Evolutionary conservation across 2,329 filamentous ascomycete species (phyloP).

Genomic region (Pyrenochaeta sp.): DNA sequence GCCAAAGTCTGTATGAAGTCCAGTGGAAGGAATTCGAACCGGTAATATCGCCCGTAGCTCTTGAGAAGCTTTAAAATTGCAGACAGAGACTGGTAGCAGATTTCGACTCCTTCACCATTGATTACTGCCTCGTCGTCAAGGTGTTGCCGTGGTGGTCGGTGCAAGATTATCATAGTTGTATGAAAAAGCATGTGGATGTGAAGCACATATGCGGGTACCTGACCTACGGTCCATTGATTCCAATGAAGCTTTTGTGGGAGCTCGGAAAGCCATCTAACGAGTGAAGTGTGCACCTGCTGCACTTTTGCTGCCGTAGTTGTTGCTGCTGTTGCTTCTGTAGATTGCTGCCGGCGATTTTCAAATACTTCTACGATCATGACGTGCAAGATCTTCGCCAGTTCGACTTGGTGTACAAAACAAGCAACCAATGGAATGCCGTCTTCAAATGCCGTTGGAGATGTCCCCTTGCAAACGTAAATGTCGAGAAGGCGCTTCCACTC

Average conservation of each 20-base stretch:
- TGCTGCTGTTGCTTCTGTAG: conserved; percentile 16
- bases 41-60: conserved; percentile 56
- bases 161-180: conserved; percentile 62
- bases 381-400: conserved; percentile 60
- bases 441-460: conserved; percentile 58
- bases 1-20: not conserved
- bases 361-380: conserved; percentile 62
- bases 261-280: conserved; percentile 58
- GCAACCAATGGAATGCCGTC: conserved; percentile 55
- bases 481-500: conserved; percentile 60
- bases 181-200: conserved; percentile 62
- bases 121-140: conserved; percentile 53
- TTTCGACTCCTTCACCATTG: conserved; percentile 58
- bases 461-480: conserved; percentile 53
- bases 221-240: conserved; percentile 61
- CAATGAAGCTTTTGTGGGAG: conserved; percentile 60
- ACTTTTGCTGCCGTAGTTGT: conserved; percentile 55
- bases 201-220: conserved; percentile 57
- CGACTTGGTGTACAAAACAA: conserved; percentile 58
- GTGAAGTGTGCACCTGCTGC: conserved; percentile 57
- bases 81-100: conserved; percentile 60
- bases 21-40: conserved; percentile 48
- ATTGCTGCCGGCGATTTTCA: conserved; percentile 55
- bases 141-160: conserved; percentile 58
- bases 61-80: conserved; percentile 57